Evolutionary conservation across 2,329 filamentous ascomycete genomes (phyloP), one percentile per base, ranked within the genome.

Genomic region (Phoma herbarum): DNA sequence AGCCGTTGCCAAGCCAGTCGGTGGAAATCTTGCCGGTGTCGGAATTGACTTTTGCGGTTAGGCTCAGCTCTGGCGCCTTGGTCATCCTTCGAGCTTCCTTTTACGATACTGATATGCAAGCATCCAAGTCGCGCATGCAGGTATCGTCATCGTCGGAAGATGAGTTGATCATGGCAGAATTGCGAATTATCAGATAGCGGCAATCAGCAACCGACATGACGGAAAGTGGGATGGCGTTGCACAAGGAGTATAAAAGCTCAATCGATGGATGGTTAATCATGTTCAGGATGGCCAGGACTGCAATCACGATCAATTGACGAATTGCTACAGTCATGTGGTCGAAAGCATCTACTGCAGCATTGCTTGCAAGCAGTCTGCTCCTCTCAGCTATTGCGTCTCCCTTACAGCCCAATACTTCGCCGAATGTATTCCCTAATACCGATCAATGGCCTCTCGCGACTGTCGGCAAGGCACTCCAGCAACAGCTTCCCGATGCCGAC

Each of bases 401-500:
- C 10, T 53, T 67, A 14, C 60, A 65, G 39, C 31, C 54, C 11
- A 61, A 49, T n/a, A 60, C 57, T 9, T 66, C 54, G 18, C 62
- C 62, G 2, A 61, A 56, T 39, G 52, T 50, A 3, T 66, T 59
- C 23, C 63, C 64, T 3, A 62, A 58, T 42, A 62, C 57, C 18
- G 52, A 59, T 9, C 61, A 69, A 64, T 80, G 78, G 78, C 78
- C 78, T n/a, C 62, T 71, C 2, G 68, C 72, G 2, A 66, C 64
- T 1, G 61, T 77, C 11, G 74, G 75, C 1, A 57, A 65, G 26
- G 61, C 64, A 8, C 53, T 79, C 2, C 56, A 68, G 37, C 75
- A 77, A 16, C 78, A 79, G 59, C 54, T 67, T 28, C 77, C 78
- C 4, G 74, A 78, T 52, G 64, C 65, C n/a, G 76, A 79, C 43